Evolutionary conservation across 331 rosid species (phyloP), one percentile per base, ranked within the genome.

Genomic region (Telfairia occidentalis): DNA sequence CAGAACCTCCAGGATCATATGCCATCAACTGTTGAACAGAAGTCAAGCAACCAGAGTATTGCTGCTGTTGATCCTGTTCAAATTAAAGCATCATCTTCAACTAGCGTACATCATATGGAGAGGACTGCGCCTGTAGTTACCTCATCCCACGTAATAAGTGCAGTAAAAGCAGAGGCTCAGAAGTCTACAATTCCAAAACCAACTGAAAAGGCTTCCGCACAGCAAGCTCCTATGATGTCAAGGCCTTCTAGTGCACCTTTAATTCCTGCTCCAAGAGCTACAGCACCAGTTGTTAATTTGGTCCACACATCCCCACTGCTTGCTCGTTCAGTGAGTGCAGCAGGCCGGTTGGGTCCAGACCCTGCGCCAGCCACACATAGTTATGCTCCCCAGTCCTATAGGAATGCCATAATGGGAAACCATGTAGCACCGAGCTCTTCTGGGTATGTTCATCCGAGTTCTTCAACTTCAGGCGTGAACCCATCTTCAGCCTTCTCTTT

Each of bases 341-440:
- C 88, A 78, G 92, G 97, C 63, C 90, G 91, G 78, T 86, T 95
- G 88, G 97, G 97, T 63, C 97, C 97, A 37, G 97, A 92, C 63
- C 86, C 92, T 18, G 82, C 90, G 0, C 86, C 96, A 57, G 90
- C 96, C 32, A 87, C 96, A 63, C 94, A 84, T 70, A 87, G 94
- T 79, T 83, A 79, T 79, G 83, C 79, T 79, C 93, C 93, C 45
- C 99, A 87, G 82, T 95, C 99, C 13, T 95, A 95, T 77, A 86
- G 97, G 82, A 92, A 95, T 84, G 99, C 90, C 61, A 95, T 92
- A 35, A 81, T 92, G 76, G 97, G 99, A 76, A 95, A 89, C 85
- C 89, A 85, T 65, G 87, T 84, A 46, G 69, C 83, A n/a, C 73
- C 90, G 9, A 77, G 86, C 61, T 83, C 87, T 45, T 84, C 90